Evolutionary conservation across 176 grass and related monocot genomes (phyloP).

Genomic region (Aegilops umbellulata): DNA sequence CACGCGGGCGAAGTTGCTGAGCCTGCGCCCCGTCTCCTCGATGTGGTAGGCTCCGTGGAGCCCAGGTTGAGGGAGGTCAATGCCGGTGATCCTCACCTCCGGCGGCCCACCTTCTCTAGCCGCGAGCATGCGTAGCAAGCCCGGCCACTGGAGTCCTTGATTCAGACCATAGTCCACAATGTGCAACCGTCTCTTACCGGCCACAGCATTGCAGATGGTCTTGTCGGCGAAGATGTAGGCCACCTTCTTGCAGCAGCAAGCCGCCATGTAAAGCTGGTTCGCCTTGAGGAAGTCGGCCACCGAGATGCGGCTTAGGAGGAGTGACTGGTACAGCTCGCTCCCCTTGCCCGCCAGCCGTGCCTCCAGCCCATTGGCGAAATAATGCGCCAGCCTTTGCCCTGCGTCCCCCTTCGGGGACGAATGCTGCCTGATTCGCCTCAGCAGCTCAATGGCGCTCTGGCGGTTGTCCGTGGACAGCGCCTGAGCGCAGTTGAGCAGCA

Average conservation of each 20-base stretch:
- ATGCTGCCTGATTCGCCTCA: background rate
- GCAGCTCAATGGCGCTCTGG: background rate
- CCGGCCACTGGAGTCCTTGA: slow-evolving; percentile 50
- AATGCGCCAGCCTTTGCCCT: background rate
- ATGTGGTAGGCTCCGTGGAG: background rate
- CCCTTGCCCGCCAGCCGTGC: slow-evolving; percentile 20
- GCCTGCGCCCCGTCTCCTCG: slow-evolving; percentile 24
- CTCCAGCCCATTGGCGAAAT: slow-evolving; percentile 58
- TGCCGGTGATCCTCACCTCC: slow-evolving; percentile 44
- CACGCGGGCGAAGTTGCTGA: slow-evolving; percentile 1
- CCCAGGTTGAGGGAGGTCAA: slow-evolving; percentile 15
- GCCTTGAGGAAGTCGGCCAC: background rate
- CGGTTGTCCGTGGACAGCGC: background rate
- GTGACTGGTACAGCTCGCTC: background rate
- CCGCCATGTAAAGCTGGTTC: background rate
- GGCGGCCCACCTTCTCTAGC: background rate
- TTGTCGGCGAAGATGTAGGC: slow-evolving; percentile 37
- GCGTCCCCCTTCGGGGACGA: background rate
- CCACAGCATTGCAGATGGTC: slow-evolving; percentile 39
- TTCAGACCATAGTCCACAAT: slow-evolving; percentile 49
- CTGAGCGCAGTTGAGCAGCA: background rate
- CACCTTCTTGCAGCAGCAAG: slow-evolving; percentile 50
- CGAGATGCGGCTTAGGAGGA: background rate
- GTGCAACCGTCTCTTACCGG: slow-evolving; percentile 26
- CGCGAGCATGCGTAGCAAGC: slow-evolving; percentile 7